Conservation (phyloP, 257 asterid species). For the Nemophila menziesii region DNA sequence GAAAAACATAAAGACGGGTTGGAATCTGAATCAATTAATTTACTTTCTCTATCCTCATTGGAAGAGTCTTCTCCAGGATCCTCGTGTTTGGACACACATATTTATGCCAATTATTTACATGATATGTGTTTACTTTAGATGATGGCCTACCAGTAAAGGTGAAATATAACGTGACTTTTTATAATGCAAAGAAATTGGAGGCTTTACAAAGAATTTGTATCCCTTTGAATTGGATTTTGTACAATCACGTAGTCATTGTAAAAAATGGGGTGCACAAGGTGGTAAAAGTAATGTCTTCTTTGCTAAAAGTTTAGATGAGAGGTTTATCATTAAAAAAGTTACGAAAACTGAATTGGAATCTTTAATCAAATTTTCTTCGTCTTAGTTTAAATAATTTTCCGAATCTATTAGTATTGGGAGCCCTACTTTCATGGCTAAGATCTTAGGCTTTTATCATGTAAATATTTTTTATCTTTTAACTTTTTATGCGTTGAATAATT, state of each 20-base stretch:
- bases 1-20: too few species aligned
- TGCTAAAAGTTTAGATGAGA: slow-evolving; percentile 65
- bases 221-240: slow-evolving; percentile 52
- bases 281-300: slow-evolving; percentile 79
- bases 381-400: slow-evolving; percentile 58
- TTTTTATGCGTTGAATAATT: too few species aligned
- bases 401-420: slow-evolving; percentile 46
- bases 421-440: slow-evolving; percentile 75
- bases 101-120: slow-evolving; percentile 32
- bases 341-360: slow-evolving; percentile 74
- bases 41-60: slow-evolving; percentile 36
- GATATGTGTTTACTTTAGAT: slow-evolving; percentile 42
- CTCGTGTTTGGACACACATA: slow-evolving; percentile 35
- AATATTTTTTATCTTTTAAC: too few species aligned
- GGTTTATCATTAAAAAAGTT: slow-evolving; percentile 73
- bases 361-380: slow-evolving; percentile 51
- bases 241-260: slow-evolving; percentile 69
- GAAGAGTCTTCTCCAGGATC: too few species aligned
- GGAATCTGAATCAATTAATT: slow-evolving; percentile 37
- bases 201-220: slow-evolving; percentile 47
- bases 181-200: slow-evolving; percentile 61
- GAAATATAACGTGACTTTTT: slow-evolving; percentile 59
- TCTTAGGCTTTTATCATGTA: slow-evolving; percentile 85
- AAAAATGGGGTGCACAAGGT: slow-evolving; percentile 84
- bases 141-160: slow-evolving; percentile 54